phyloP scores from a whole-genome alignment of 2,329 filamentous ascomycete species.

The Stachybotrys echinatus region DNA sequence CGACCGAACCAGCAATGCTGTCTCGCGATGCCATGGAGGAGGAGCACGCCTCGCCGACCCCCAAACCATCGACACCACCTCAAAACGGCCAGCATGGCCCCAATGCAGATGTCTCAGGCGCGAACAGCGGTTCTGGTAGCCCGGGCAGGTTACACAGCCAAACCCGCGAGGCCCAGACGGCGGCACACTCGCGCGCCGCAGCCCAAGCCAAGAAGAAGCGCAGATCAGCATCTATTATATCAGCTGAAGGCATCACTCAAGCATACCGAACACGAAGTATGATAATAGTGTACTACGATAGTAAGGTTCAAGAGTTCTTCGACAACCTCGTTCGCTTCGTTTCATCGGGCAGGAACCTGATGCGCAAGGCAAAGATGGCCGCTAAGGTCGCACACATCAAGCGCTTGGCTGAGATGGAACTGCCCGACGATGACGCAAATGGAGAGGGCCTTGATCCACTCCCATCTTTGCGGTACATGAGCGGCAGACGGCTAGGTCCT shows the following conservation, averaged over 20 bases:
- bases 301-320: conserved; percentile 76
- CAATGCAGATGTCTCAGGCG: not conserved
- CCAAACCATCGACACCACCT: conserved; percentile 4
- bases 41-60: not conserved
- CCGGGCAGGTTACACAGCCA: conserved; percentile 24
- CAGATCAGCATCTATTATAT: conserved; percentile 47
- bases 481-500: conserved; percentile 24
- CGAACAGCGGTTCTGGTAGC: conserved; percentile 1
- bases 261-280: conserved; percentile 67
- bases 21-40: conserved; percentile 5
- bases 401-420: conserved; percentile 53
- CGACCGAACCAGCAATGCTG: conserved; percentile 8
- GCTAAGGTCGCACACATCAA: conserved; percentile 65
- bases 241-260: conserved; percentile 39
- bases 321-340: conserved; percentile 79
- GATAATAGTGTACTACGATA: conserved; percentile 90
- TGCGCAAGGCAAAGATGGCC: conserved; percentile 85
- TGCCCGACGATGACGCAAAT: conserved; percentile 43
- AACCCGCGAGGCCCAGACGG: conserved; percentile 25
- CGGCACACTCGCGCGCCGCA: conserved; percentile 38
- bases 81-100: conserved; percentile 4
- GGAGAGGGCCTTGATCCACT: conserved; percentile 27
- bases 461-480: conserved; percentile 35
- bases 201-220: conserved; percentile 44
- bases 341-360: conserved; percentile 72